phyloP scores from a whole-genome alignment of 768 basidiomycete species.

The Leccinum disarticulatum region DNA sequence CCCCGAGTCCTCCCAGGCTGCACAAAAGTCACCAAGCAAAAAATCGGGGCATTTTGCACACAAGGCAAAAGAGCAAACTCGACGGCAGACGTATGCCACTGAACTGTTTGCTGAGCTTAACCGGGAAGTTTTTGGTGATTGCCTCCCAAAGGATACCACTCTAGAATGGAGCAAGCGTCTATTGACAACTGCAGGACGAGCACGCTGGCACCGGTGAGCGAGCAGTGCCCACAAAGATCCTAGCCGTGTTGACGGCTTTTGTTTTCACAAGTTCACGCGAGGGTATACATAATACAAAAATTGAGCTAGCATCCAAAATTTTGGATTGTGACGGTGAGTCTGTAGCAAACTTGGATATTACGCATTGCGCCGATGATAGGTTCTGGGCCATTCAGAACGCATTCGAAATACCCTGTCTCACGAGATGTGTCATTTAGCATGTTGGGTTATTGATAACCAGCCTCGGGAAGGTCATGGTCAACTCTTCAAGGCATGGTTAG shows the following conservation, averaged over 20 bases:
- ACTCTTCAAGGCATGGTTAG: constrained; percentile 71
- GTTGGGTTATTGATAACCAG: constrained; percentile 75
- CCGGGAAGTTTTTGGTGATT: constrained; percentile 49
- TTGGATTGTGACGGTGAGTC: constrained; percentile 68
- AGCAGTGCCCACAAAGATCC: neutral
- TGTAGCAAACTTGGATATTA: neutral
- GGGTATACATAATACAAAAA: constrained; percentile 58
- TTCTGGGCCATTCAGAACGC: constrained; percentile 50
- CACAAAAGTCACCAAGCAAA: constrained; percentile 22
- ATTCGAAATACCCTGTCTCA: constrained; percentile 83
- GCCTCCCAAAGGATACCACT: constrained; percentile 52
- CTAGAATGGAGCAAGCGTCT: constrained; percentile 69
- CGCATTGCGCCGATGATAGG: neutral
- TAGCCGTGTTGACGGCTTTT: neutral
- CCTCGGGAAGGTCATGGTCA: constrained; percentile 73
- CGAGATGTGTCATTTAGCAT: constrained; percentile 91
- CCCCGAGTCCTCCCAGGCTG: neutral
- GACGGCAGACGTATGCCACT: constrained; percentile 52
- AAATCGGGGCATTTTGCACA: constrained; percentile 28
- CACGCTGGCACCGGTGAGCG: constrained; percentile 58
- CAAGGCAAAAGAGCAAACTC: constrained; percentile 42
- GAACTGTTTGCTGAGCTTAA: constrained; percentile 65
- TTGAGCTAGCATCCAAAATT: constrained; percentile 82
- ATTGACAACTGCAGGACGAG: constrained; percentile 67
- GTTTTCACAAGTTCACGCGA: constrained; percentile 46